Base-by-base conservation (phyloP, 768 basidiomycete species). In the Hericium alpestre region DNA sequence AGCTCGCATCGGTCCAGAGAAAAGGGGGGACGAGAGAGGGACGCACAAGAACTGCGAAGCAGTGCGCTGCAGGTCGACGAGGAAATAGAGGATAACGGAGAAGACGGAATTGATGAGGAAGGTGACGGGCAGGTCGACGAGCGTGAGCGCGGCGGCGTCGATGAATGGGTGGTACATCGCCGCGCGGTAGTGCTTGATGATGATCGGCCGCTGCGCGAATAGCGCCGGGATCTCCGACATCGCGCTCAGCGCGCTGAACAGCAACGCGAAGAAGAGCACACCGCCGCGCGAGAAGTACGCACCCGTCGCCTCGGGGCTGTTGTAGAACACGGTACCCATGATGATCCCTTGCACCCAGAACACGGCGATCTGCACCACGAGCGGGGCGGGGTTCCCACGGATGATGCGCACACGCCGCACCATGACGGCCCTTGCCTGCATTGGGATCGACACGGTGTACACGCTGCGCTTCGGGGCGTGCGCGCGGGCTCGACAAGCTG, bases 261-360 rank as follows among this genome's bases (percentile, higher is more conserved):
- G 74, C 4, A 85, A 67, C 1, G 83, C 67, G 55, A 90, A 88
- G 77, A 87, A 90, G 18, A 92, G 72, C 22, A 86, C 75, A 70
- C 88, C 83, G 40, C 87, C 87, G 18, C 89, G 79, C n/a, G 84
- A 82, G 74, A 87, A 90, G 65, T 79, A 84, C 11, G 79, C 81
- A 13, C 73, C 67, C 0, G 87, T 87, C 7, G 72, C 70, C 15
- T 79, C 71, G 0, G 79, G 73, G 38, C 82, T 69, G 9, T 76
- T 72, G 57, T 81, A 73, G 74, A 87, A 91, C 27, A 87, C 77
- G 0, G 80, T 82, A 25, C 87, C 86, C 53, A 84, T 75, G 54
- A 79, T 75, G 51, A 76, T 63, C 40, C 76, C 75, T 59, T 80
- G 78, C 60, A 82, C 71, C 32, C 81, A 62, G 65, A 81, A 84